A percentile compares a stretch with the other conserved stretches of the same genome.
These are phyloP conservation scores for Mortierella sp. DNA, from an alignment of 371 early-diverging fungal species.

Conservation along the genomic window DNA sequence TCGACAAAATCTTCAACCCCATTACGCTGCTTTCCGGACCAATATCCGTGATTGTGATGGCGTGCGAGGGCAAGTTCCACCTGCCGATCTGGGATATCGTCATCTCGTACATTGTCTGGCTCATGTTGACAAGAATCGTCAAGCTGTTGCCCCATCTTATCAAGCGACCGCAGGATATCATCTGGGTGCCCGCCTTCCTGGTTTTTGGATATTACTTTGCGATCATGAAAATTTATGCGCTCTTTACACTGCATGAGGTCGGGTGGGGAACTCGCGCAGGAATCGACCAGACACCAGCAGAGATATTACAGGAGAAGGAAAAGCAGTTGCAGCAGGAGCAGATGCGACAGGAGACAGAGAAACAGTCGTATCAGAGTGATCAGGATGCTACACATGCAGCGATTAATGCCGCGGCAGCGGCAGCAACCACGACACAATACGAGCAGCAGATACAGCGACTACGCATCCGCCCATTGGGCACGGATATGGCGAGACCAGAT, in stretches of 20 bases:
- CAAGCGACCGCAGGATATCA: slow-evolving; percentile 72
- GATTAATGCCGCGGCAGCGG: slow-evolving; percentile 23
- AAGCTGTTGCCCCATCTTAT: slow-evolving; percentile 76
- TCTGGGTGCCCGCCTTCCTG: slow-evolving; percentile 72
- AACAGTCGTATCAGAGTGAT: slow-evolving; percentile 4
- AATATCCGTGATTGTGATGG: slow-evolving; percentile 63
- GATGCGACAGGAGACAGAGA: slow-evolving; percentile 10
- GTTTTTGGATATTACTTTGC: slow-evolving; percentile 78
- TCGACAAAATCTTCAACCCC: slow-evolving; percentile 80
- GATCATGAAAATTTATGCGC: slow-evolving; percentile 74
- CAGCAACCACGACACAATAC: slow-evolving; percentile 10
- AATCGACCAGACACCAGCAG: slow-evolving; percentile 43
- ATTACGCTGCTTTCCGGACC: slow-evolving; percentile 76
- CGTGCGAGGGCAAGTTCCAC: slow-evolving; percentile 44
- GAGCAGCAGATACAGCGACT: slow-evolving; percentile 7
- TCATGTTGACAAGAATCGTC: slow-evolving; percentile 72
- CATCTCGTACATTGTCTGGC: slow-evolving; percentile 71
- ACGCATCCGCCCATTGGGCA: not conserved
- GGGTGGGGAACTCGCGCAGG: slow-evolving; percentile 81
- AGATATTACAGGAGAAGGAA: slow-evolving; percentile 33
- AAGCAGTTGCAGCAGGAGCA: slow-evolving; percentile 15
- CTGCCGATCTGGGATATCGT: slow-evolving; percentile 67
- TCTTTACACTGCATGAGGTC: slow-evolving; percentile 74
- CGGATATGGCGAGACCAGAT: slow-evolving; percentile 17
- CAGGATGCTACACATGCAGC: slow-evolving; percentile 20